Conservation (phyloP, 176 grass and related monocot species). For the Cenchrus fungigraminus region DNA sequence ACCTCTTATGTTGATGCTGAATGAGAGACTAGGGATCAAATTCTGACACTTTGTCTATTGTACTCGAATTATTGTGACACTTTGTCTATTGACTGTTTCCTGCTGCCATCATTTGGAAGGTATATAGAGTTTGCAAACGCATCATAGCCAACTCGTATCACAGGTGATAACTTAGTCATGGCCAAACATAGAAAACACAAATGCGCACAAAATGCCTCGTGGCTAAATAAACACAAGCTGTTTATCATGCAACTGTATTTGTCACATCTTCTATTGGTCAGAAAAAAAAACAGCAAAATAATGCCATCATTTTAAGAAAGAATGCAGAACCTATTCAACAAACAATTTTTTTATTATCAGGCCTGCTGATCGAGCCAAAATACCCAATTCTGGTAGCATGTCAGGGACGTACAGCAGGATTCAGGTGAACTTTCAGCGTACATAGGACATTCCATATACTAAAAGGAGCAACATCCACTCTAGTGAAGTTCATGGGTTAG, state of each 20-base stretch:
- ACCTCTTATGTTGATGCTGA: no score
- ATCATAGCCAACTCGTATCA: background rate
- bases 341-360: constrained; percentile 26
- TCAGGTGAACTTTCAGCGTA: background rate
- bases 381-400: background rate
- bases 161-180: background rate
- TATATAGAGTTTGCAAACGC: background rate
- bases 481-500: constrained; percentile 45
- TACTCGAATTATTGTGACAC: no score
- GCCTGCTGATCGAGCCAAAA: background rate
- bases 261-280: background rate
- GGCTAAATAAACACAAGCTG: background rate
- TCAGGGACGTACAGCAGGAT: background rate
- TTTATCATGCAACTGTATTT: background rate
- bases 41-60: no score
- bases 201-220: no score
- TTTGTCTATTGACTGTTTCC: background rate
- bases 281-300: background rate
- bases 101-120: background rate
- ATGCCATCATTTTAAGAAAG: background rate
- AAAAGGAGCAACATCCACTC: background rate
- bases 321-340: background rate
- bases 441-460: background rate
- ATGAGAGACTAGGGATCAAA: no score
- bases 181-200: background rate